A percentile compares a stretch with the other conserved stretches of the same genome.
Evolutionary conservation across 2,329 filamentous ascomycete species (phyloP).

Genomic region (Aspergillus texensis): DNA sequence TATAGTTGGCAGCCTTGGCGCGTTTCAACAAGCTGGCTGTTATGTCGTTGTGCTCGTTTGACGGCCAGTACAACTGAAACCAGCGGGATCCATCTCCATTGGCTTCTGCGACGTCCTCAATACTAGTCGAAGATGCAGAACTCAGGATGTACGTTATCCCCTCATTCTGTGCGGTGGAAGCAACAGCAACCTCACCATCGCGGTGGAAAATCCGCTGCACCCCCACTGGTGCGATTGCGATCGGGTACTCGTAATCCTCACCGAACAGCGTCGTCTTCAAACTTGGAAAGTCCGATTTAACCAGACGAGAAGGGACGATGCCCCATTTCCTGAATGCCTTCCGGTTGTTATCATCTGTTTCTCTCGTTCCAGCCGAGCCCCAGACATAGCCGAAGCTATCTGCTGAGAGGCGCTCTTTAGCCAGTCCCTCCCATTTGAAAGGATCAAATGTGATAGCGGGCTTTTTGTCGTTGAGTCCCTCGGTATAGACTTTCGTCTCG

Average conservation of each 20-base stretch:
- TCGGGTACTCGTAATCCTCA: slow-evolving; percentile 49
- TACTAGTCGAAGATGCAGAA: slow-evolving; percentile 63
- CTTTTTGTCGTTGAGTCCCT: slow-evolving; percentile 49
- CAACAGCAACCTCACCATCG: slow-evolving; percentile 65
- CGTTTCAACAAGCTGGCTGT: slow-evolving; percentile 64
- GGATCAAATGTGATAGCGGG: slow-evolving; percentile 60
- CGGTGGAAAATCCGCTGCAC: slow-evolving; percentile 69
- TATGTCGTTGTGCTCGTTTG: slow-evolving; percentile 59
- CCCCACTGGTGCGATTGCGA: slow-evolving; percentile 69
- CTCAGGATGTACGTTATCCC: slow-evolving; percentile 67
- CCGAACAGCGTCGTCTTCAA: slow-evolving; percentile 57
- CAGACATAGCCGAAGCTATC: slow-evolving; percentile 62
- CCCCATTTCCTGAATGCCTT: slow-evolving; percentile 34
- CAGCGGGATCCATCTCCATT: slow-evolving; percentile 61
- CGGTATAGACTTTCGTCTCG: slow-evolving; percentile 47
- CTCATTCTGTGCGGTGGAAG: slow-evolving; percentile 60
- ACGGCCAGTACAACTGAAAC: slow-evolving; percentile 77
- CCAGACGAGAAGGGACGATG: slow-evolving; percentile 28
- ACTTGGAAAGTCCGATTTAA: slow-evolving; percentile 45
- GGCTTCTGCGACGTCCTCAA: slow-evolving; percentile 66
- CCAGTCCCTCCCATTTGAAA: slow-evolving; percentile 56
- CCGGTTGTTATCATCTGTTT: slow-evolving; percentile 33
- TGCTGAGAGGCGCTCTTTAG: slow-evolving; percentile 50
- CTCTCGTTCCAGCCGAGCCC: slow-evolving; percentile 53
- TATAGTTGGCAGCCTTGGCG: slow-evolving; percentile 63